These are phyloP conservation scores for Tuctoria greenei DNA, from an alignment of 176 grass and related monocot species.

Conservation along the genomic window DNA sequence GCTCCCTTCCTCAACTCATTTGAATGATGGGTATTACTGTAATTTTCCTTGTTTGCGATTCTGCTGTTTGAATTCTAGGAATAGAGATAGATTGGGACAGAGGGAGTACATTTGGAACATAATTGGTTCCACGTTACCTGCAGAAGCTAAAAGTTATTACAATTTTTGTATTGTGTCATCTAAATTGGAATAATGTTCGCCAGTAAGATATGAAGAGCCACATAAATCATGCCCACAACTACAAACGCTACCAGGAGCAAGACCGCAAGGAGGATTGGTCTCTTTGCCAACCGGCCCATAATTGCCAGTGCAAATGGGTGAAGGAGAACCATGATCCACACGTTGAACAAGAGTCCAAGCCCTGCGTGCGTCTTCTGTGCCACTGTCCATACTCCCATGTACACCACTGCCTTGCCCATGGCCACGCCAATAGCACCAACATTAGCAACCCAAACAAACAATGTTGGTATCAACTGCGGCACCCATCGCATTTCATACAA, in stretches of 20 bases:
- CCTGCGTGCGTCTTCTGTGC: constrained; percentile 36
- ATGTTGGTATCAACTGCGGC: constrained; percentile 36
- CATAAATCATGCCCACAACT: constrained; percentile 36
- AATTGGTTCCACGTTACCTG: constrained; percentile 18
- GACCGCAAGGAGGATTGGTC: constrained; percentile 24
- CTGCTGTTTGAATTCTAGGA: no score
- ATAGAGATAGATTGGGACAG: no score
- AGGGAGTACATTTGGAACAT: no score
- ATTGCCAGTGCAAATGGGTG: constrained; percentile 48
- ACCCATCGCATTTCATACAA: constrained; percentile 46
- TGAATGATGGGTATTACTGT: no score
- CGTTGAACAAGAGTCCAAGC: constrained; percentile 40
- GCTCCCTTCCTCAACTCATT: no score
- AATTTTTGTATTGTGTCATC: constrained; percentile 9
- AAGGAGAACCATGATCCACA: constrained; percentile 51
- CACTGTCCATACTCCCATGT: constrained; percentile 33
- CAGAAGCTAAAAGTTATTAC: constrained; percentile 20
- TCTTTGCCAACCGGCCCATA: constrained; percentile 44
- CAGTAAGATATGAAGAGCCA: constrained; percentile 40
- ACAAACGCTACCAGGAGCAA: constrained; percentile 33
- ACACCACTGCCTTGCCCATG: constrained; percentile 37
- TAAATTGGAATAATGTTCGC: constrained; percentile 16
- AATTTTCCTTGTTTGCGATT: no score
- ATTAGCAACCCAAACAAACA: constrained; percentile 34
- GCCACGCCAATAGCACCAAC: constrained; percentile 43